phyloP scores from a whole-genome alignment of 2,329 filamentous ascomycete genomes.

The Trichoderma sp. region DNA sequence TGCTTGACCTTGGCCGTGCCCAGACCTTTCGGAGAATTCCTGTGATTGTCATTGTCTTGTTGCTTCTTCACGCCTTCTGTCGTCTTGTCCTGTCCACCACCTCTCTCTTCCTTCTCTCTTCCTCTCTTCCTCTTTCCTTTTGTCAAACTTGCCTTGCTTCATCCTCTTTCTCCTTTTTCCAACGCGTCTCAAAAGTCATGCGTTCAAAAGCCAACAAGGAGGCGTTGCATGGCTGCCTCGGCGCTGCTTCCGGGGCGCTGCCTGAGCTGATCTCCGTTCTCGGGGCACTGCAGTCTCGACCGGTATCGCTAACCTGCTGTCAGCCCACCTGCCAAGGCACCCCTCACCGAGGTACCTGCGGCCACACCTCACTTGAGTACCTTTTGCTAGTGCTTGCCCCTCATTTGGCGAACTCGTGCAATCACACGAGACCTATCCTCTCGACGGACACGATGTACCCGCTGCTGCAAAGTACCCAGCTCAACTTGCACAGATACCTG shows the following conservation, averaged over 20 bases:
- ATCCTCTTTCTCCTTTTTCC: neutral
- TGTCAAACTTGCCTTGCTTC: neutral
- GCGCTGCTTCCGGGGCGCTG: slow-evolving; percentile 11
- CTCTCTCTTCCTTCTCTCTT: neutral
- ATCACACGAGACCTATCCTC: neutral
- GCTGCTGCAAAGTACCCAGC: neutral
- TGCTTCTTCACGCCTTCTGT: neutral
- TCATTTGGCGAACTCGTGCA: neutral
- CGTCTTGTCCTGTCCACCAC: neutral
- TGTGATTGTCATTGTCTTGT: neutral
- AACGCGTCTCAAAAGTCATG: neutral
- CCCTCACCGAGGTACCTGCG: neutral
- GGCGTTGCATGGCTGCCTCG: neutral
- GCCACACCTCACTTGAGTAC: neutral
- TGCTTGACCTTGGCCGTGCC: neutral
- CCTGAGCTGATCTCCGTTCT: slow-evolving; percentile 18
- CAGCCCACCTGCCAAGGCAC: slow-evolving; percentile 3
- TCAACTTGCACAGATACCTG: neutral
- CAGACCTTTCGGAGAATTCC: neutral
- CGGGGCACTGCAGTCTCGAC: neutral
- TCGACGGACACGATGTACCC: neutral
- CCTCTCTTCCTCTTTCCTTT: neutral
- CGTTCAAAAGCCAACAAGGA: neutral
- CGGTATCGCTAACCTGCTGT: neutral
- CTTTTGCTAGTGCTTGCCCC: neutral